Base-by-base conservation (phyloP, 78 protist genomes). In the Bodo saltans region DNA sequence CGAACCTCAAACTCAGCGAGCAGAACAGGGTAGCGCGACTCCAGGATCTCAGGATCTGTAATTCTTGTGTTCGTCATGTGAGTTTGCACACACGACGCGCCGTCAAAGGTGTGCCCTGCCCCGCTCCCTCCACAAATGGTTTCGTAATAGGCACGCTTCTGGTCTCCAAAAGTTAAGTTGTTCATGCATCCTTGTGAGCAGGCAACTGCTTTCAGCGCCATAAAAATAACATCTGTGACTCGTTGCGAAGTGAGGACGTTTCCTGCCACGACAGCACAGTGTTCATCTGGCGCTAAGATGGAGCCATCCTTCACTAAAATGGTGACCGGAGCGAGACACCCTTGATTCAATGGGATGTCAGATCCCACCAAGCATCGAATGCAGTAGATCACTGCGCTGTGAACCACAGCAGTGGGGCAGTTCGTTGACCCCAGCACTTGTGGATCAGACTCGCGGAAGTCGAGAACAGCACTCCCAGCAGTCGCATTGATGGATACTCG, bases 51-150 rank as follows among this genome's bases (percentile, higher is more conserved):
- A 3, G 92, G 90, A 85, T 96, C 99, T 1, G 88, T 78, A 35
- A 87, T 86, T 38, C 99, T 75, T 30, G 99, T 95, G 87, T 96
- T 96, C 39, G 99, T 96, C 99, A 96, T 96, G 87, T 96, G 98
- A 32, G 94, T 91, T 53, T 96, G 99, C 32, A 95, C 98, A 74
- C 90, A 96, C 17, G 76, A 28, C 42, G 81, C 79, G 28, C 99
- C 99, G 71, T 93, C 32, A 85, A 87, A 81, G 30, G 34, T 33
- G 25, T 92, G 91, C 28, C 97, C 97, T 38, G 99, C 99, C n/a
- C 99, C 99, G 23, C 93, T 72, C 30, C 99, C 99, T 39, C 99
- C 99, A 0, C 92, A 91, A 32, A 96, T 94, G 8, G 99, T 96
- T 88, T 96, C 99, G 82, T 96, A 96, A 79, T 95, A 96, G 30